These are phyloP conservation scores for Zoysia japonica DNA, from an alignment of 176 grass and related monocot genomes.

Conservation along the genomic window DNA sequence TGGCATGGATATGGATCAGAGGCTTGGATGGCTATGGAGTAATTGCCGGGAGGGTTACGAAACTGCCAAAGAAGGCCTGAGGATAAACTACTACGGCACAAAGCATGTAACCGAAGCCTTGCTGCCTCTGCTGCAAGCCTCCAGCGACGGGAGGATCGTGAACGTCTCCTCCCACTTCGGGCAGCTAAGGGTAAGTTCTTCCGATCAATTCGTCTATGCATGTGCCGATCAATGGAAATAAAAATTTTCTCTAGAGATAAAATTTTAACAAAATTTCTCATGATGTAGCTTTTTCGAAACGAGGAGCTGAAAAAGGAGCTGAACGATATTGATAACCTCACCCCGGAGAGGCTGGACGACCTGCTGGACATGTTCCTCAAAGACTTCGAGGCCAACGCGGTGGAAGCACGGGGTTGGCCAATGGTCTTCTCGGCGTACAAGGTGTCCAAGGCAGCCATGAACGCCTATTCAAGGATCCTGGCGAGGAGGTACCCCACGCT, in stretches of 20 bases:
- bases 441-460: constrained; percentile 53
- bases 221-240: no score
- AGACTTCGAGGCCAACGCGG: constrained; percentile 37
- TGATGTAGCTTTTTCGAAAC: constrained; percentile 36
- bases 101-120: constrained; percentile 47
- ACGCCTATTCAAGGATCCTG: constrained; percentile 55
- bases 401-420: constrained; percentile 42
- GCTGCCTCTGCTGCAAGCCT: constrained; percentile 51
- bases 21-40: constrained; percentile 12
- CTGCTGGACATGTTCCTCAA: constrained; percentile 46
- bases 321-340: constrained; percentile 30
- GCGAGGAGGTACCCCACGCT: constrained; percentile 51
- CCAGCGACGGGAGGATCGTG: constrained; percentile 50
- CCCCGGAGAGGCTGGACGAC: constrained; percentile 49
- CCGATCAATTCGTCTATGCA: neutral
- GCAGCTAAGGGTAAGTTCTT: constrained; percentile 40
- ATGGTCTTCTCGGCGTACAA: constrained; percentile 44
- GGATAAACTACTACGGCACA: constrained; percentile 65
- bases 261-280: no score
- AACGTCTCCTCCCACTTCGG: constrained; percentile 58
- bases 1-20: constrained; percentile 5
- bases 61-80: constrained; percentile 46
- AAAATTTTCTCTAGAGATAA: no score
- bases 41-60: constrained; percentile 41
- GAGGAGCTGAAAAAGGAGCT: constrained; percentile 51